Conservation (phyloP, 2,329 filamentous ascomycete genomes). For the Penicillium thymicola region DNA sequence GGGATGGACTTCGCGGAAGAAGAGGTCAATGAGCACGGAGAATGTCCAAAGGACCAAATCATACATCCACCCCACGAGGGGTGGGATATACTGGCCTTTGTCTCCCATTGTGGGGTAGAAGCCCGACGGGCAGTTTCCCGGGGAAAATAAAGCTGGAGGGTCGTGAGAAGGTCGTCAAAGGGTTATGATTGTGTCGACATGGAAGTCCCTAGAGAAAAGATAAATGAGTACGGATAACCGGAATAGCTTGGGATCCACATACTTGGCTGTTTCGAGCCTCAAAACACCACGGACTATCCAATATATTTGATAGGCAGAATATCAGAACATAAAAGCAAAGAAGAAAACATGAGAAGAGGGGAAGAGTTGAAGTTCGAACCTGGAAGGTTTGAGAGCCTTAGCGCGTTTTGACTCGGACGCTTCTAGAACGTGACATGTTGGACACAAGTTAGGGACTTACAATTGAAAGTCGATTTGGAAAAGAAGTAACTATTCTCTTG, state of each 20-base stretch:
- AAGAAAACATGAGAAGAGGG: slow-evolving; percentile 5
- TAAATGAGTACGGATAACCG: not conserved
- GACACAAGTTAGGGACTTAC: not conserved
- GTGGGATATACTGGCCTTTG: slow-evolving; percentile 39
- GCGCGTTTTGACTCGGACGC: slow-evolving; percentile 16
- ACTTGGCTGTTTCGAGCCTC: not conserved
- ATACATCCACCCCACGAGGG: slow-evolving; percentile 50
- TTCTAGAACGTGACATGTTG: slow-evolving; percentile 17
- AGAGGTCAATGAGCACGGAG: slow-evolving; percentile 79
- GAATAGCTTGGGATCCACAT: slow-evolving; percentile 5
- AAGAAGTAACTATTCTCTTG: not conserved
- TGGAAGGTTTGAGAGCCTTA: slow-evolving; percentile 14
- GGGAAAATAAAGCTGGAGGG: not conserved
- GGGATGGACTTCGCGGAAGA: slow-evolving; percentile 97
- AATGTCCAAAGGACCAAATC: slow-evolving; percentile 51
- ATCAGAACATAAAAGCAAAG: slow-evolving; percentile 1
- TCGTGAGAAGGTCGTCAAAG: not conserved
- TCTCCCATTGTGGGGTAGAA: slow-evolving; percentile 30
- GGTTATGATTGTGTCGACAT: slow-evolving; percentile 8
- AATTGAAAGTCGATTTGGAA: not conserved
- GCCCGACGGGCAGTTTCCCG: not conserved
- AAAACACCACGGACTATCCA: not conserved
- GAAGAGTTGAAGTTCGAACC: slow-evolving; percentile 9
- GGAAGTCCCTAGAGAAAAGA: slow-evolving; percentile 3
- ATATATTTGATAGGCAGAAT: not conserved